These are phyloP conservation scores for Scopulariopsis brevicaulis DNA, from an alignment of 2,329 filamentous ascomycete species.

Conservation along the genomic window DNA sequence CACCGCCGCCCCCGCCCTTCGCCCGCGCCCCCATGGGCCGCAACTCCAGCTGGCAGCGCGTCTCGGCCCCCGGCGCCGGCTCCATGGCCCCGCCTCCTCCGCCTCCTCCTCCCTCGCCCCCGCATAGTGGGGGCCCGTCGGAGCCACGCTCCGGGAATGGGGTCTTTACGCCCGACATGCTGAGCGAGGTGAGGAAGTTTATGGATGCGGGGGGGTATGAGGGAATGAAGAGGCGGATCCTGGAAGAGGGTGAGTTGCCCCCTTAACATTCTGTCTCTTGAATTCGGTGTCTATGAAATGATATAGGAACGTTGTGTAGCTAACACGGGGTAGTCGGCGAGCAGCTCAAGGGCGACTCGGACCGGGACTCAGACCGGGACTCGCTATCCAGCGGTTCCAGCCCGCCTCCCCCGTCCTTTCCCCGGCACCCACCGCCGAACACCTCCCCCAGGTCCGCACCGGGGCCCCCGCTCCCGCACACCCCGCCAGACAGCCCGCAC, in stretches of 20 bases:
- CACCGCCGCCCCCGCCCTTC: not conserved
- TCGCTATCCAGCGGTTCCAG: not conserved
- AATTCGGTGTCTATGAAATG: no score
- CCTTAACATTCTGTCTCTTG: no score
- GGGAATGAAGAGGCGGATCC: not conserved
- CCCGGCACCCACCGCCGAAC: not conserved
- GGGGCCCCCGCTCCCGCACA: not conserved
- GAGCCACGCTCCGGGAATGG: not conserved
- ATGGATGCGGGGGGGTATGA: not conserved
- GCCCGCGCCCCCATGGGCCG: not conserved
- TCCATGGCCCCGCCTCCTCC: not conserved
- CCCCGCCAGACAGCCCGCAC: not conserved
- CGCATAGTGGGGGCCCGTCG: not conserved
- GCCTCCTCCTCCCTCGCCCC: not conserved
- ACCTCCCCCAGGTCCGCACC: not conserved
- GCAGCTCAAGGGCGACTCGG: conserved; percentile 1
- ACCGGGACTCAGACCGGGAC: not conserved
- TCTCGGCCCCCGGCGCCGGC: not conserved
- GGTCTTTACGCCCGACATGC: not conserved
- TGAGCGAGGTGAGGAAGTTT: not conserved
- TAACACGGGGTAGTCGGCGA: conserved; percentile 5
- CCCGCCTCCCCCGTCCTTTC: not conserved
- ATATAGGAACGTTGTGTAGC: not conserved
- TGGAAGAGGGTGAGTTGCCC: conserved; percentile 7
- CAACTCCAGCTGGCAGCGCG: not conserved